A percentile compares a stretch with the other conserved stretches of the same genome.
These are phyloP conservation scores for Radiomyces spectabilis DNA, from an alignment of 192 early-diverging fungal genomes.

Conservation along the genomic window DNA sequence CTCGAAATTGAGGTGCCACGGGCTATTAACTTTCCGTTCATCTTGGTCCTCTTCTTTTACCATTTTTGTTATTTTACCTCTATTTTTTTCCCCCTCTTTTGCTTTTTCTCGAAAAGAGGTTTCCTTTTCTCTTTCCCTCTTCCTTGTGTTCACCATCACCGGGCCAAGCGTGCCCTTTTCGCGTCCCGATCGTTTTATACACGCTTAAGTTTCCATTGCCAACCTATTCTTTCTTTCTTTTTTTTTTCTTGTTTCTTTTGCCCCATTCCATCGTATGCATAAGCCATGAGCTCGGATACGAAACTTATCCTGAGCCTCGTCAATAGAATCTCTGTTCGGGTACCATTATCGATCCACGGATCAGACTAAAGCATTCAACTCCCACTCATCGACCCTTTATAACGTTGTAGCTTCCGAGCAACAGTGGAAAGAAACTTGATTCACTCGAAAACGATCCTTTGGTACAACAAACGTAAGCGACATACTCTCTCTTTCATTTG, in stretches of 20 bases:
- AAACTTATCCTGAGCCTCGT: slow-evolving; percentile 34
- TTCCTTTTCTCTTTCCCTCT: background rate
- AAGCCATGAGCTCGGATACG: slow-evolving; percentile 30
- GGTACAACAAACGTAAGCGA: slow-evolving; percentile 64
- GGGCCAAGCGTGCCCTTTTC: too few relatives aligned
- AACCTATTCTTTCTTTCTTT: background rate
- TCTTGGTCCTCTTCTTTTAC: background rate
- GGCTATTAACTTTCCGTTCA: background rate
- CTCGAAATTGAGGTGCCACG: slow-evolving; percentile 1
- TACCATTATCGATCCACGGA: too few relatives aligned
- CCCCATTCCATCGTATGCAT: background rate
- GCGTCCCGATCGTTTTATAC: background rate
- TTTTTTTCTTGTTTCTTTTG: background rate
- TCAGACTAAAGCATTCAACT: too few relatives aligned
- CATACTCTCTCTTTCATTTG: too few relatives aligned
- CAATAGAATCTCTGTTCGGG: slow-evolving; percentile 31
- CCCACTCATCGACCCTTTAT: too few relatives aligned
- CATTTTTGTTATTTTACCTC: background rate
- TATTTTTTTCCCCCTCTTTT: background rate
- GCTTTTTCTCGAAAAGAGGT: background rate
- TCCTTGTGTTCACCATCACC: background rate
- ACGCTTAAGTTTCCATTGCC: background rate
- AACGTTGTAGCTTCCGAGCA: slow-evolving; percentile 67
- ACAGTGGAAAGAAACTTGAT: slow-evolving; percentile 56
- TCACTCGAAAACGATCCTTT: slow-evolving; percentile 67